Evolutionary conservation across 768 basidiomycete species (phyloP), one percentile per base, ranked within the genome.

Genomic region (Lentinus brumalis): DNA sequence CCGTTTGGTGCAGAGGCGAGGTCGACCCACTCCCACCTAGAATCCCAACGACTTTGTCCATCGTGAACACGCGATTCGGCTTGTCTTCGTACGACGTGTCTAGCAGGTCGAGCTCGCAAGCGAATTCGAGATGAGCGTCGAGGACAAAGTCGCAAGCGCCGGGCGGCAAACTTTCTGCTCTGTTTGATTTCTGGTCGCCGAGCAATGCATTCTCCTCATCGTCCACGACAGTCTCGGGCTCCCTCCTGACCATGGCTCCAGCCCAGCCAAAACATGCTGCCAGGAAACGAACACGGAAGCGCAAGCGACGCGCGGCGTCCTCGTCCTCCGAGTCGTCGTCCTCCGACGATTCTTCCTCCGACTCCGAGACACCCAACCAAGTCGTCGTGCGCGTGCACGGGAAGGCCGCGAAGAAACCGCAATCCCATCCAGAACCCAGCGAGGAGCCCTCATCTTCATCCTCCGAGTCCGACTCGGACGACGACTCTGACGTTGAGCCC

Each of bases 21-120:
- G 31, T 44, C 42, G 30, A 75, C 75, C 47, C 64, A 76, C 75
- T 70, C 72, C 66, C 60, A 78, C 76, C 76, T 74, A 78, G 64
- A 4, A 78, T 71, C 10, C 76, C 76, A 11, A 78, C 72, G 9
- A 67, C 70, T 61, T 70, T 71, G 49, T 68, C 65, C 67, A 68
- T 68, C 49, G 54, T 55, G 14, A 14, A 44, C 18, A 26, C 21
- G 21, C 40, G 40, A 41, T 41, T 10, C 16, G 10, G 16, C 10
- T 41, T 44, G 42, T 14, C 42, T 44, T 41, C 16, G 40, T 41
- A 16, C 10, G 40, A 41, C 16, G 42, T 18, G 42, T 14, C 8
- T 6, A 18, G 18, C 8, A 6, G 42, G 15, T 44, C 42, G 18
- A 44, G 15, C 10, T 44, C 42, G 42, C 15, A 16, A 16, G 18